Evolutionary conservation across 768 basidiomycete genomes (phyloP).

Genomic region (Boletus eberwhitei): DNA sequence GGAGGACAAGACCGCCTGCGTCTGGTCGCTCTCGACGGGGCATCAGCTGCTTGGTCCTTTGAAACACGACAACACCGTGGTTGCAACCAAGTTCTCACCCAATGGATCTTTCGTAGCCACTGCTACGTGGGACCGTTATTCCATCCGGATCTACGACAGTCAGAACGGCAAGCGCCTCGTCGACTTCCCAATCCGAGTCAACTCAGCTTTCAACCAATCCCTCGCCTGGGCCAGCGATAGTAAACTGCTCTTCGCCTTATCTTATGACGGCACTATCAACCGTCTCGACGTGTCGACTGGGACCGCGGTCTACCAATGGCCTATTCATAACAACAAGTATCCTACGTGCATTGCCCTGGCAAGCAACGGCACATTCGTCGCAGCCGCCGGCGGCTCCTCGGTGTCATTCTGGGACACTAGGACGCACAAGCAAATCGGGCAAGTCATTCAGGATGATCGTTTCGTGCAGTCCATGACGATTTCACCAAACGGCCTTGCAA

Average conservation of each 20-base stretch:
- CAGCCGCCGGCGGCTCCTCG: neutral
- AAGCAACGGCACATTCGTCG: neutral
- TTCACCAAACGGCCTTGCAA: neutral
- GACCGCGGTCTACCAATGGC: neutral
- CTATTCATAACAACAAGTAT: neutral
- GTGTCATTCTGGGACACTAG: conserved; percentile 9
- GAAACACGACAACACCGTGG: neutral
- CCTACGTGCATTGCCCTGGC: neutral
- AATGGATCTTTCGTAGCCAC: neutral
- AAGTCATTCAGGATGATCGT: neutral
- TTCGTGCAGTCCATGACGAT: neutral
- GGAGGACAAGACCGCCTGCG: neutral
- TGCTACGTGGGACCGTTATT: neutral
- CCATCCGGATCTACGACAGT: neutral
- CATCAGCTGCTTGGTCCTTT: neutral
- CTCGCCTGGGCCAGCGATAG: neutral
- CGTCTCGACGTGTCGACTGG: neutral
- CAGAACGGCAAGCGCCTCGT: neutral
- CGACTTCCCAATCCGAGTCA: neutral
- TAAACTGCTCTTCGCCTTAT: neutral
- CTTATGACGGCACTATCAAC: neutral
- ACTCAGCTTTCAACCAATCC: neutral
- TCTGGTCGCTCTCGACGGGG: neutral
- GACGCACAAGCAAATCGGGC: conserved; percentile 1
- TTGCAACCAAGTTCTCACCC: neutral